Percentiles rank a stretch among this genome's conserved stretches.
These are phyloP conservation scores for Penicillium frequentans DNA, from an alignment of 2,329 filamentous ascomycete species.

Conservation along the genomic window DNA sequence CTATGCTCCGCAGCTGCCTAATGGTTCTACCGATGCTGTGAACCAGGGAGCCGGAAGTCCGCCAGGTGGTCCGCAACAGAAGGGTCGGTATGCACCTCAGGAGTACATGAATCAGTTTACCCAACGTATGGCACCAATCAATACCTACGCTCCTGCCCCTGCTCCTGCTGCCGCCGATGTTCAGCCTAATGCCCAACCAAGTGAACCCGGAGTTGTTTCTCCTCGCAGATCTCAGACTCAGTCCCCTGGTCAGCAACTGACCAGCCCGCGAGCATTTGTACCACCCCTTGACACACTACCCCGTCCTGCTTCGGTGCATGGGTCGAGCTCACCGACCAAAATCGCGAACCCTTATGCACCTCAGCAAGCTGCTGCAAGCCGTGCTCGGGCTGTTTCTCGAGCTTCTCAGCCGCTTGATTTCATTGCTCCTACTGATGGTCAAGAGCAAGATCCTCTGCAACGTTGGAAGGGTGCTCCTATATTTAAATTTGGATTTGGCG, in stretches of 20 bases:
- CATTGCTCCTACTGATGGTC: slow-evolving; percentile 57
- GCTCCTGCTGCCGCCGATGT: slow-evolving; percentile 4
- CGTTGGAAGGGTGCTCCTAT: slow-evolving; percentile 89
- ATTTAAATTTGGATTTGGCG: slow-evolving; percentile 85
- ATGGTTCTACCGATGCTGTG: slow-evolving; percentile 2
- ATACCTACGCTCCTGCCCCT: slow-evolving; percentile 17
- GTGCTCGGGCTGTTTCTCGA: slow-evolving; percentile 43
- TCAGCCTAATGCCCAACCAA: slow-evolving; percentile 25
- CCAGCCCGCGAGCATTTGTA: slow-evolving; percentile 46
- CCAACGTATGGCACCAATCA: slow-evolving; percentile 27
- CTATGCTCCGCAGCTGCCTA: slow-evolving; percentile 11
- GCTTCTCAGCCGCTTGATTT: slow-evolving; percentile 51
- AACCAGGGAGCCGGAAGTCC: slow-evolving; percentile 8
- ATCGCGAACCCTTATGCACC: slow-evolving; percentile 37
- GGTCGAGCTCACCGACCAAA: slow-evolving; percentile 43
- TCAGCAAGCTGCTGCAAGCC: slow-evolving; percentile 29
- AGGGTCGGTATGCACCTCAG: slow-evolving; percentile 33
- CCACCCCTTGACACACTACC: slow-evolving; percentile 48
- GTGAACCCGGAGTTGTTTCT: slow-evolving; percentile 35
- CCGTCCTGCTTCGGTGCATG: slow-evolving; percentile 57
- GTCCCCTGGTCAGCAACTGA: slow-evolving; percentile 57
- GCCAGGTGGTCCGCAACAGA: slow-evolving; percentile 19
- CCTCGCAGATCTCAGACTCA: slow-evolving; percentile 57
- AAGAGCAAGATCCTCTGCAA: slow-evolving; percentile 70
- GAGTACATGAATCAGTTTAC: slow-evolving; percentile 35